phyloP scores from a whole-genome alignment of 768 basidiomycete genomes.

The Brasilioporus rufonigricans region DNA sequence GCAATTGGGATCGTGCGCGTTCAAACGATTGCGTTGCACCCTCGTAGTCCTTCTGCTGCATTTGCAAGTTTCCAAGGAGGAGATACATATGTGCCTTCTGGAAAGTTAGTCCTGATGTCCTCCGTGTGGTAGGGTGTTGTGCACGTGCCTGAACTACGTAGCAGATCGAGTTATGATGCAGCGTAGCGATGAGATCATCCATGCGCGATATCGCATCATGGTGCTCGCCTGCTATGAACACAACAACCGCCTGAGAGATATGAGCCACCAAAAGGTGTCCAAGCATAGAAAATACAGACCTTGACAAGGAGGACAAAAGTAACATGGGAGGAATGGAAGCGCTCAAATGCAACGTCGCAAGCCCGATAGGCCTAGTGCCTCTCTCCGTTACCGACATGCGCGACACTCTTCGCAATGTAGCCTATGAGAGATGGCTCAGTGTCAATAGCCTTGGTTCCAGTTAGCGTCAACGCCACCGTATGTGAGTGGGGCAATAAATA shows the following conservation, averaged over 20 bases:
- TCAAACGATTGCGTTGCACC: neutral
- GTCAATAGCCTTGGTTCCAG: neutral
- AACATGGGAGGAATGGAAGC: neutral
- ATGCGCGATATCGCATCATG: neutral
- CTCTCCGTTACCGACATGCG: neutral
- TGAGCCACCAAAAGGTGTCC: neutral
- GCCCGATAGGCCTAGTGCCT: neutral
- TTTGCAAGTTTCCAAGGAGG: neutral
- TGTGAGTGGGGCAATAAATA: neutral
- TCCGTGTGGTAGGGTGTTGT: neutral
- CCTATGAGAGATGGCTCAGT: neutral
- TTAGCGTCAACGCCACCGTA: neutral
- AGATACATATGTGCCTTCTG: neutral
- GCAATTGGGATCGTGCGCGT: neutral
- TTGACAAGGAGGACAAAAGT: neutral
- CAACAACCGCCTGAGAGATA: neutral
- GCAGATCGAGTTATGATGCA: neutral
- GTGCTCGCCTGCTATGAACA: neutral
- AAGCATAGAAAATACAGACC: neutral
- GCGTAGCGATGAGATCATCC: neutral
- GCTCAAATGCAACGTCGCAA: neutral
- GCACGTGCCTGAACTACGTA: neutral
- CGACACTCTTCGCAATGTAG: neutral
- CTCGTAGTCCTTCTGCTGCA: neutral
- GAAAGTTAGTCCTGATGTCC: neutral